Percentiles rank a stretch among this genome's conserved stretches.
Conservation (phyloP, 495 filamentous ascomycete genomes). For the Neurospora sp. region DNA sequence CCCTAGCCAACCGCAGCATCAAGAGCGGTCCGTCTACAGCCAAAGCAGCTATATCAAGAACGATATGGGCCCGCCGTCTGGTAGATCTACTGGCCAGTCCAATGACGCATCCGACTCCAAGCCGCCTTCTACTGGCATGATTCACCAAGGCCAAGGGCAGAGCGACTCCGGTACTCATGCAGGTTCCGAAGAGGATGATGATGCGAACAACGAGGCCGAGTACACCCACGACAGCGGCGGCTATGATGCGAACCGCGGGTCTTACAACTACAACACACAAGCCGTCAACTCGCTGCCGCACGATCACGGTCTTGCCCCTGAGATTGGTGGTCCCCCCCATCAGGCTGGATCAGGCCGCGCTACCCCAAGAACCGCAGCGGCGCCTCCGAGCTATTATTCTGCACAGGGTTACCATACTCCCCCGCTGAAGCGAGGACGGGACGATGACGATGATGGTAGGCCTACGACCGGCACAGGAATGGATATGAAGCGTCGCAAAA, state of each 20-base stretch:
- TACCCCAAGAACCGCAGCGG: slow-evolving; percentile 66
- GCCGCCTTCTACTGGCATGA: slow-evolving; percentile 46
- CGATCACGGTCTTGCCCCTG: slow-evolving; percentile 71
- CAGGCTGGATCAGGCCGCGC: slow-evolving; percentile 77
- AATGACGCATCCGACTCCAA: slow-evolving; percentile 59
- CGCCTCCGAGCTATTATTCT: slow-evolving; percentile 63
- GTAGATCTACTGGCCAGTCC: slow-evolving; percentile 45
- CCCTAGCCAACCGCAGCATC: slow-evolving; percentile 49
- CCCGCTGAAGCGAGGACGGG: slow-evolving; percentile 77
- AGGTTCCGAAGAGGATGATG: slow-evolving; percentile 62
- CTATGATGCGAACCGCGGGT: slow-evolving; percentile 57
- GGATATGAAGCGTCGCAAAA: slow-evolving; percentile 77
- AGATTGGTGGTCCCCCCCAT: slow-evolving; percentile 83
- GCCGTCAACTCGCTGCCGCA: slow-evolving; percentile 53
- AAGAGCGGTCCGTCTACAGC: slow-evolving; percentile 62
- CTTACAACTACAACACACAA: slow-evolving; percentile 65
- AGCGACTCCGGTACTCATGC: slow-evolving; percentile 43
- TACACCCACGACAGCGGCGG: slow-evolving; percentile 66
- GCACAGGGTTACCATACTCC: slow-evolving; percentile 67
- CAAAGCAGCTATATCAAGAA: slow-evolving; percentile 67
- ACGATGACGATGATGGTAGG: slow-evolving; percentile 63
- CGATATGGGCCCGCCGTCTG: slow-evolving; percentile 85
- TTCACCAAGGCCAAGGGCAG: slow-evolving; percentile 43
- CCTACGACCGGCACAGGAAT: slow-evolving; percentile 49
- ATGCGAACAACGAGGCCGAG: slow-evolving; percentile 65